Conservation (phyloP, 2,329 filamentous ascomycete genomes). For the Aspergillus sp. region DNA sequence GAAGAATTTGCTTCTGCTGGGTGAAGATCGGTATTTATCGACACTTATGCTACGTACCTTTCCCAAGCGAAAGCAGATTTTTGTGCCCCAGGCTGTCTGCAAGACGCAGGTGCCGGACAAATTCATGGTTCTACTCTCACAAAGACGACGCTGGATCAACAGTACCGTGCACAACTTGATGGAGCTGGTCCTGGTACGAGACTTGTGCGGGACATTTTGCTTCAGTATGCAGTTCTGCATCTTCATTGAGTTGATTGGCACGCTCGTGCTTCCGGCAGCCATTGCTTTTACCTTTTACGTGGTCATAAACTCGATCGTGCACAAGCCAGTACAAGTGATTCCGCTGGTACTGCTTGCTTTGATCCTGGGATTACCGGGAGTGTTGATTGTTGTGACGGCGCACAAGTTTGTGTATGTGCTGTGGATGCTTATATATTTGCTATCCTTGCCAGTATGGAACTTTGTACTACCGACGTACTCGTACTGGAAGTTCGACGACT, state of each 20-base stretch:
- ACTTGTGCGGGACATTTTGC: slow-evolving; percentile 97
- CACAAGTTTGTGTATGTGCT: slow-evolving; percentile 88
- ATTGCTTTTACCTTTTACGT: slow-evolving; percentile 98
- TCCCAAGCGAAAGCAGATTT: slow-evolving; percentile 98
- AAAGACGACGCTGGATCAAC: slow-evolving; percentile 98
- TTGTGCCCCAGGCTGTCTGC: slow-evolving; percentile 97
- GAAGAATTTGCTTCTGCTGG: slow-evolving; percentile 89
- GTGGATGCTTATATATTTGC: slow-evolving; percentile 96
- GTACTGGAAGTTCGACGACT: slow-evolving; percentile 99
- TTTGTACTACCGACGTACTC: slow-evolving; percentile 91
- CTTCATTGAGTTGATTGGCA: slow-evolving; percentile 91
- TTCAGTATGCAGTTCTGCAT: slow-evolving; percentile 99
- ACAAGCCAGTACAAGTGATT: slow-evolving; percentile 76
- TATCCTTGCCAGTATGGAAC: slow-evolving; percentile 96
- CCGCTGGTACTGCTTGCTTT: slow-evolving; percentile 84
- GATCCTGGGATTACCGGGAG: slow-evolving; percentile 88
- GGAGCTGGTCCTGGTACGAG: slow-evolving; percentile 91
- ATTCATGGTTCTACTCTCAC: slow-evolving; percentile 89
- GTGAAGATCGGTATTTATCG: slow-evolving; percentile 92
- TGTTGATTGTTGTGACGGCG: slow-evolving; percentile 90
- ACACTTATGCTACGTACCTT: slow-evolving; percentile 99
- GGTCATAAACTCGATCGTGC: slow-evolving; percentile 81
- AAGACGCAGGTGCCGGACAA: slow-evolving; percentile 95
- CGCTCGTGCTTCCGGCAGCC: slow-evolving; percentile 89
- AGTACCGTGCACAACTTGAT: slow-evolving; percentile 98